These are phyloP conservation scores for Aristolochia fimbriata DNA, from an alignment of 164 flowering plant genomes.

Conservation along the genomic window DNA sequence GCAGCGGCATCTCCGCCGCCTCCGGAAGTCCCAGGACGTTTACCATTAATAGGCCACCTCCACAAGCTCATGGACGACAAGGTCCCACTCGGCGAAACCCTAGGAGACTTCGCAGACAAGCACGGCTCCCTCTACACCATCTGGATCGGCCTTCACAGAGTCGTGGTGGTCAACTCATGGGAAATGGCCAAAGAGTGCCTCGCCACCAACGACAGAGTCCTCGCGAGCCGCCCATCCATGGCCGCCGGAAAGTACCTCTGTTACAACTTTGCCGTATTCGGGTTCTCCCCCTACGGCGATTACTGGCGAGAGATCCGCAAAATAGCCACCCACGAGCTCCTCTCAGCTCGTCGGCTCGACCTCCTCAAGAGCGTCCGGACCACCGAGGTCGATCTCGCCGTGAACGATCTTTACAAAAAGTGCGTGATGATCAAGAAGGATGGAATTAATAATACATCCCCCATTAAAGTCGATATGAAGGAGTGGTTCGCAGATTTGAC, in stretches of 20 bases:
- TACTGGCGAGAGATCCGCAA: slow-evolving; percentile 9
- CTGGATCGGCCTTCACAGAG: slow-evolving; percentile 1
- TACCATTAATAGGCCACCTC: slow-evolving; percentile 8
- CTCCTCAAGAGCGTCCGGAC: neutral
- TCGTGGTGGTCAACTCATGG: slow-evolving; percentile 3
- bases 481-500: neutral
- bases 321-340: slow-evolving; percentile 2
- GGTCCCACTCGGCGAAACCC: neutral
- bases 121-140: slow-evolving; percentile 2
- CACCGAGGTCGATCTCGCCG: neutral
- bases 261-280: slow-evolving; percentile 6
- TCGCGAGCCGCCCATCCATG: slow-evolving; percentile 4
- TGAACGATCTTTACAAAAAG: neutral
- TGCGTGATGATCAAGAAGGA: no score
- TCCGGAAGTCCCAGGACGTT: slow-evolving; percentile 2
- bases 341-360: slow-evolving; percentile 2
- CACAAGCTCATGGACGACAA: neutral
- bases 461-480: slow-evolving; percentile 2
- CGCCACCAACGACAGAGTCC: slow-evolving; percentile 5
- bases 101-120: slow-evolving; percentile 3
- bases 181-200: slow-evolving; percentile 12
- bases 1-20: neutral
- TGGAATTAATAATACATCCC: neutral
- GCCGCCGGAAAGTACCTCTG: slow-evolving; percentile 1
- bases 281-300: slow-evolving; percentile 2